These are phyloP conservation scores for Lecanicillium sp. DNA, from an alignment of 2,329 filamentous ascomycete genomes.

Conservation along the genomic window DNA sequence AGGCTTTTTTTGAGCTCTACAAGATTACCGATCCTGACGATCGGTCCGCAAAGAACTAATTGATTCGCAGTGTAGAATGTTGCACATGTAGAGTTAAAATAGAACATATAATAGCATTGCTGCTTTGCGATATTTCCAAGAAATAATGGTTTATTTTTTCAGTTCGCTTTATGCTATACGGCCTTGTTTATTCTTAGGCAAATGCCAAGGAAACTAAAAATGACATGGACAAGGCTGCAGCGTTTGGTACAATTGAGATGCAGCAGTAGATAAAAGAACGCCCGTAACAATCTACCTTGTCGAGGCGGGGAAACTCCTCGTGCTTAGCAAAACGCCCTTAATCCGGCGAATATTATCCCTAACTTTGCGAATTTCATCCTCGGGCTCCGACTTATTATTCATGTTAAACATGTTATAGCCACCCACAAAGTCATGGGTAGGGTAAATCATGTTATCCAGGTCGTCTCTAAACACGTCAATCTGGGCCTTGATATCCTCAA, in stretches of 20 bases:
- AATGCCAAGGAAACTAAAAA: too few species aligned
- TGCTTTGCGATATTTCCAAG: too few species aligned
- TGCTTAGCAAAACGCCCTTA: slow-evolving; percentile 69
- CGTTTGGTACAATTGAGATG: too few species aligned
- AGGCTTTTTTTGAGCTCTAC: slow-evolving; percentile 26
- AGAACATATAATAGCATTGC: too few species aligned
- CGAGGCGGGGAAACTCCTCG: slow-evolving; percentile 60
- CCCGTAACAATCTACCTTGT: slow-evolving; percentile 17
- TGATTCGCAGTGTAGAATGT: neutral
- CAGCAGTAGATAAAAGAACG: too few species aligned
- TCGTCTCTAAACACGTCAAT: slow-evolving; percentile 56
- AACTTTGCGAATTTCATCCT: slow-evolving; percentile 64
- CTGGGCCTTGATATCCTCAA: slow-evolving; percentile 42
- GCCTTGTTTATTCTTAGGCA: too few species aligned
- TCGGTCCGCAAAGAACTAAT: neutral
- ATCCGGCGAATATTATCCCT: slow-evolving; percentile 70
- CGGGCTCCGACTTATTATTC: slow-evolving; percentile 40
- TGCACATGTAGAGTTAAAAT: neutral
- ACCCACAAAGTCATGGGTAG: slow-evolving; percentile 26
- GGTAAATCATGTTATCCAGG: slow-evolving; percentile 51
- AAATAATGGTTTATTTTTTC: too few species aligned
- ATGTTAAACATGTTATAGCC: slow-evolving; percentile 34
- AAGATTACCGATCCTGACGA: slow-evolving; percentile 17
- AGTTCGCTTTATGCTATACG: too few species aligned
- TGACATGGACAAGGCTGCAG: too few species aligned